Percentiles rank a stretch among this genome's conserved stretches.
Evolutionary conservation across 2,329 filamentous ascomycete species (phyloP).

Genomic region (Phoma sp.): DNA sequence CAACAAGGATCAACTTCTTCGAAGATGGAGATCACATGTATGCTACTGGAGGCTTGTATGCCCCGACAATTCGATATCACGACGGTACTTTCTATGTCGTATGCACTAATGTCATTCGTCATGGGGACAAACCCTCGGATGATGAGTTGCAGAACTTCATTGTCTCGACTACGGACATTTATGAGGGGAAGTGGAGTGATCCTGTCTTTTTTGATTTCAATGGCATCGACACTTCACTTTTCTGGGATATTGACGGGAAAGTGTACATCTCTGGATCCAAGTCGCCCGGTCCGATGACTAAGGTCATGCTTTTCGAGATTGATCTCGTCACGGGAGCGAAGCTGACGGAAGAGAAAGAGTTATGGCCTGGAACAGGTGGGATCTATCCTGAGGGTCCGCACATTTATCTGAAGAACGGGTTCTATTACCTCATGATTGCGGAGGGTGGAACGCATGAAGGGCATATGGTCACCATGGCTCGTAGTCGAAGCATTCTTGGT

Average conservation of each 20-base stretch:
- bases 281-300: neutral
- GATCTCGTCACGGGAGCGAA: constrained; percentile 36
- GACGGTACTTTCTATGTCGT: constrained; percentile 25
- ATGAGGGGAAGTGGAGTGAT: constrained; percentile 17
- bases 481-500: constrained; percentile 17
- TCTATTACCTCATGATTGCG: constrained; percentile 43
- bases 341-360: constrained; percentile 16
- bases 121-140: constrained; percentile 39
- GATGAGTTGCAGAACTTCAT: constrained; percentile 46
- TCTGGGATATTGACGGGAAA: constrained; percentile 15
- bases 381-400: constrained; percentile 42
- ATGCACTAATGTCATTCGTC: constrained; percentile 19
- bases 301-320: constrained; percentile 18
- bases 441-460: constrained; percentile 29
- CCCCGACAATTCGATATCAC: constrained; percentile 24
- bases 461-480: constrained; percentile 11
- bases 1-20: constrained; percentile 36
- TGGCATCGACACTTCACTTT: constrained; percentile 24
- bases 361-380: constrained; percentile 33
- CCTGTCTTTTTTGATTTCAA: constrained; percentile 19
- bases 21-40: constrained; percentile 13
- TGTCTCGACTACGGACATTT: constrained; percentile 16
- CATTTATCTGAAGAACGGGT: constrained; percentile 40
- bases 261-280: neutral
- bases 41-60: constrained; percentile 23